Evolutionary conservation across 192 early-diverging fungal genomes (phyloP).

Genomic region (Dimargaris cristalligena): DNA sequence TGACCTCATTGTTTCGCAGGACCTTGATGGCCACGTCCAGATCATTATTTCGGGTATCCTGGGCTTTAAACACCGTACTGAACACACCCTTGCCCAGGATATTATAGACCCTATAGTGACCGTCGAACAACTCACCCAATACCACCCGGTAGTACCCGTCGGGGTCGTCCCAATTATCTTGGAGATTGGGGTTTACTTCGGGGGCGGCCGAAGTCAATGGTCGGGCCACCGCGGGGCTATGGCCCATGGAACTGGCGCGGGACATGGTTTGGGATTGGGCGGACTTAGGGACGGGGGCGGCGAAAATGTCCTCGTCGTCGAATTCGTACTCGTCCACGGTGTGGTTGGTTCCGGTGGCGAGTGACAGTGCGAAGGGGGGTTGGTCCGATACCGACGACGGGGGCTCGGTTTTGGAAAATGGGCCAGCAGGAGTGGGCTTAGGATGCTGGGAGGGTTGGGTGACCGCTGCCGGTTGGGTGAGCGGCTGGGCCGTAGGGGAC

Average conservation of each 20-base stretch:
- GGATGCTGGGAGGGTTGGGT: background rate
- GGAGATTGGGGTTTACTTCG: conserved; percentile 33
- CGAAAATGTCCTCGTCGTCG: conserved; percentile 58
- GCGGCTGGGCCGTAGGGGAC: background rate
- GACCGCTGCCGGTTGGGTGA: background rate
- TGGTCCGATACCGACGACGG: background rate
- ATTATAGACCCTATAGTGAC: conserved; percentile 70
- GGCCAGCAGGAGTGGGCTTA: background rate
- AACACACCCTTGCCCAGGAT: conserved; percentile 91
- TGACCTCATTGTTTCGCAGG: conserved; percentile 86
- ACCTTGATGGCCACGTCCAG: conserved; percentile 89
- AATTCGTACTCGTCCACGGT: conserved; percentile 60
- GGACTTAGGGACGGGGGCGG: conserved; percentile 13
- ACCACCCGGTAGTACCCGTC: conserved; percentile 95
- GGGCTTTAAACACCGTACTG: conserved; percentile 79
- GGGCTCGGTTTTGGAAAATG: background rate
- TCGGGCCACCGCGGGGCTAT: conserved; percentile 24
- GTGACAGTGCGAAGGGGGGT: background rate
- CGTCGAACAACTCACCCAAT: conserved; percentile 70
- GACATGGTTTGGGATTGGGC: conserved; percentile 12
- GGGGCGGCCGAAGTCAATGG: conserved; percentile 23
- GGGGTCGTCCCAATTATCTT: conserved; percentile 90
- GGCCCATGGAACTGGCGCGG: conserved; percentile 14
- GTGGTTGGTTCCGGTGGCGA: background rate
- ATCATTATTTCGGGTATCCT: conserved; percentile 49